Evolutionary conservation across 2,329 filamentous ascomycete species (phyloP).

Genomic region (Apiospora pterosperma): DNA sequence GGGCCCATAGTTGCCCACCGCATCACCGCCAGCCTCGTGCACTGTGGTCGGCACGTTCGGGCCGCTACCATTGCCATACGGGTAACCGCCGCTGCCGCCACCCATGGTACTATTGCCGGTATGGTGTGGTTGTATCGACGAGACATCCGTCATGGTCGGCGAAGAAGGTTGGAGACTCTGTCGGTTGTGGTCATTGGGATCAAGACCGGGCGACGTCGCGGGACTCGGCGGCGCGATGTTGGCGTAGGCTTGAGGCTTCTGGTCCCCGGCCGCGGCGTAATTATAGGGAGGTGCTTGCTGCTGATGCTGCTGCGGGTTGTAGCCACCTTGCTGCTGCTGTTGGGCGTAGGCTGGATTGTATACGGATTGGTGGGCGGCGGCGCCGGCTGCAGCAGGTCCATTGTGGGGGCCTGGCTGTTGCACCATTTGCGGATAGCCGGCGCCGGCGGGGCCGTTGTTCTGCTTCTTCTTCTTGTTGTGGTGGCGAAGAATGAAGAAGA

Average conservation of each 20-base stretch:
- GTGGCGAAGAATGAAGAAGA: conserved; percentile 39
- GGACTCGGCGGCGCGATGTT: neutral
- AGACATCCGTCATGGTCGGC: conserved; percentile 22
- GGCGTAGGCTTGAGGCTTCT: neutral
- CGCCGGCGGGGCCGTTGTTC: neutral
- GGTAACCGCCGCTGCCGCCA: neutral
- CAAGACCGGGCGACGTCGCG: conserved; percentile 17
- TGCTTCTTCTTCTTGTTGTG: conserved; percentile 26
- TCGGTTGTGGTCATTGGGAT: conserved; percentile 12
- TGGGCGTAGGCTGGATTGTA: conserved; percentile 18
- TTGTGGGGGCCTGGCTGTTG: conserved; percentile 8
- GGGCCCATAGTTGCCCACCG: conserved; percentile 24
- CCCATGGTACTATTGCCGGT: neutral
- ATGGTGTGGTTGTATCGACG: conserved; percentile 17
- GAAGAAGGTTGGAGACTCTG: conserved; percentile 19
- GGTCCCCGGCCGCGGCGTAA: neutral
- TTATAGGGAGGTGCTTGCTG: conserved; percentile 7
- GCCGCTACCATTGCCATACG: conserved; percentile 16
- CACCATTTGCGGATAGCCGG: conserved; percentile 6
- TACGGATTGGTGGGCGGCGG: conserved; percentile 13
- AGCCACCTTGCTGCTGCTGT: conserved; percentile 11
- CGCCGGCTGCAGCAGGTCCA: conserved; percentile 6
- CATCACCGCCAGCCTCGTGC: conserved; percentile 35
- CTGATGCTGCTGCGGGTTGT: conserved; percentile 21
- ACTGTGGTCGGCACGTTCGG: conserved; percentile 23